Base-by-base conservation (phyloP, 1,284 basidiomycete genomes). In the Apiotrichum siamense region DNA sequence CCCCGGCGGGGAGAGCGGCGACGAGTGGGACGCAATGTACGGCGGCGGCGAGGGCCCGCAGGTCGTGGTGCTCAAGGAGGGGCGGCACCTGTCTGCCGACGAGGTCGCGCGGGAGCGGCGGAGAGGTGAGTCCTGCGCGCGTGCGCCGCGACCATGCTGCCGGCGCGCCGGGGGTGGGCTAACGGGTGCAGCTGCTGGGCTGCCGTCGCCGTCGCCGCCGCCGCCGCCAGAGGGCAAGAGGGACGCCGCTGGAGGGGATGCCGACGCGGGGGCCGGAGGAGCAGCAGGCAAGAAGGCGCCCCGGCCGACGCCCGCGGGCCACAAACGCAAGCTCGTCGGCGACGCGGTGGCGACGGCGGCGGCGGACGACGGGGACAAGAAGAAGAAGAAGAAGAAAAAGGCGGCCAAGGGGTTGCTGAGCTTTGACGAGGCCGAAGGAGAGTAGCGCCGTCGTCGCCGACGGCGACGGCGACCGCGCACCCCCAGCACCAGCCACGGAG, bases 1-100 rank as follows among this genome's bases (percentile, higher is more conserved):
- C 23, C 44, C 46, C 25, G 51, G 54, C 20, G 77, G 82, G 60
- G 79, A 86, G 29, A 84, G 83, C 0, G 80, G 78, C 24, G 82
- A 83, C 54, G 82, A 88, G 59, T 82, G 81, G 37, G 85, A 85
- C 39, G 86, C 83, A 62, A 83, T 78, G 20, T 83, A 82, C 50
- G 86, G 88, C 18, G 81, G 70, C 0, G 88, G 91, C 59, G 88
- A 92, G 72, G 83, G 80, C 58, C 88, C 88, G 9, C 86, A 88
- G 67, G 82, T 92, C 3, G 86, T 92, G 2, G 88, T 92, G 10
- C 68, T 92, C 59, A 87, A 80, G 65, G 81, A 85, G 61, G 88
- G 88, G 25, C 89, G 87, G 64, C 89, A 92, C 74, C 75, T 92
- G 44, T 83, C 79, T 4, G 82, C 79, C 54, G 73, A 79, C 45